Percentiles rank a stretch among this genome's conserved stretches.
phyloP scores from a whole-genome alignment of 352 stramenopile species.

The Aphanomyces stellatus region DNA sequence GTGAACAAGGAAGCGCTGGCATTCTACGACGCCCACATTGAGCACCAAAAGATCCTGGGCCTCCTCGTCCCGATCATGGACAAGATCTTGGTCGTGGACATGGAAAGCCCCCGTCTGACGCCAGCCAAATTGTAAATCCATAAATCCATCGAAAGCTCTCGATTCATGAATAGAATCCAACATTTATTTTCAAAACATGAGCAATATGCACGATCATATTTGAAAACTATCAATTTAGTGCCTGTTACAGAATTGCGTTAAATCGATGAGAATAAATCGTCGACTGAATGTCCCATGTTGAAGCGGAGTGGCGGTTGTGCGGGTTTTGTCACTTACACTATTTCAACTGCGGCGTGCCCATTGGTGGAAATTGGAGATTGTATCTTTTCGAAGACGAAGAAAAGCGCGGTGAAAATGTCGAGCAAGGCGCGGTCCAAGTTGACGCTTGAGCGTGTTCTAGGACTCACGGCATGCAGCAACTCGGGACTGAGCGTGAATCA shows the following conservation, averaged over 20 bases:
- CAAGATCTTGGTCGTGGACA: slow-evolving; percentile 8
- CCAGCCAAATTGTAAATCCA: no score
- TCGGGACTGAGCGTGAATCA: slow-evolving; percentile 66
- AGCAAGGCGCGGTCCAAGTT: slow-evolving; percentile 23
- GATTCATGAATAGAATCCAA: no score
- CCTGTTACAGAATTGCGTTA: no score
- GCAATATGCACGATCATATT: no score
- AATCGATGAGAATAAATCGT: no score
- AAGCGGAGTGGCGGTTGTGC: no score
- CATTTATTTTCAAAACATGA: no score
- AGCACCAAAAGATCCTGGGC: slow-evolving; percentile 2
- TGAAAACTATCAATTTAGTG: no score
- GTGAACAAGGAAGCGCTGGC: background rate
- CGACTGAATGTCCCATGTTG: no score
- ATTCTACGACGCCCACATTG: slow-evolving; percentile 8
- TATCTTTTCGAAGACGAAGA: background rate
- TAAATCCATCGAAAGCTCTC: no score
- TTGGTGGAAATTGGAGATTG: background rate
- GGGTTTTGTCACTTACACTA: background rate
- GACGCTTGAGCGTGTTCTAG: slow-evolving; percentile 76
- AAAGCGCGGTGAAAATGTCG: no score
- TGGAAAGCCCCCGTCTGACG: background rate
- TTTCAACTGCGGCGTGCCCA: background rate
- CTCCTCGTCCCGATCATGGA: background rate
- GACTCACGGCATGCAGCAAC: slow-evolving; percentile 65